Base-by-base conservation (phyloP, 2,329 filamentous ascomycete species). In the Hypoxylon rubiginosum region DNA sequence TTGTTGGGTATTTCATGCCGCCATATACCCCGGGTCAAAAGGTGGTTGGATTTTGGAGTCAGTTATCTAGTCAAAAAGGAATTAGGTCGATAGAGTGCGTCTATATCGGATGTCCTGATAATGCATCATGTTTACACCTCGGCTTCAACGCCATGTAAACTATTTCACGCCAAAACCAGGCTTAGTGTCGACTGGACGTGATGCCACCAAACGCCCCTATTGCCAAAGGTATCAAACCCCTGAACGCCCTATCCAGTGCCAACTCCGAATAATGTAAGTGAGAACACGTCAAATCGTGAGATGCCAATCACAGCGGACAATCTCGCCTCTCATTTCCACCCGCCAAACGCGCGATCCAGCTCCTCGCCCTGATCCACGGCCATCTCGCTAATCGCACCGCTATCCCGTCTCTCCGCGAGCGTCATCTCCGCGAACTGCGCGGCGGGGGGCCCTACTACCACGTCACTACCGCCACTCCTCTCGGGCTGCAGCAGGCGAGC, bases 401-500 rank as follows among this genome's bases (percentile, higher is more conserved):
- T 53, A 28, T 71, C 71, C 63, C 62, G 72, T 15, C 62, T 60
- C 13, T 71, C 74, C 11, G 67, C 65, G 26, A 76, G 62, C 17
- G 72, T 73, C 76, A 77, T 76, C 65, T 75, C 71, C 0, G 74
- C 74, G 32, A 77, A 64, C 68, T 50, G 75, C 34, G 68, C 68
- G 17, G 73, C 70, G 5, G 68, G 68, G 26, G 7, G 26, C 26
- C 26, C 26, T n/a, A n/a, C 26, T 28, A 3, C 26, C 1, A 63
- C 67, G 7, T 62, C 60, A 4, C 69, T 80, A 32, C 53, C 19
- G 39, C 11, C 19, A 3, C n/a, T 41, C 72, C 83, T 85, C 79
- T 91, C 88, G 0, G 92, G 92, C 79, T 91, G 86, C 55, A 95
- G 78, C 51, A 95, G 80, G 57, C 88, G 82, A 54, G 87, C 86